Base-by-base conservation (phyloP, 306 rosid species). In the Citrullus colocynthis region DNA sequence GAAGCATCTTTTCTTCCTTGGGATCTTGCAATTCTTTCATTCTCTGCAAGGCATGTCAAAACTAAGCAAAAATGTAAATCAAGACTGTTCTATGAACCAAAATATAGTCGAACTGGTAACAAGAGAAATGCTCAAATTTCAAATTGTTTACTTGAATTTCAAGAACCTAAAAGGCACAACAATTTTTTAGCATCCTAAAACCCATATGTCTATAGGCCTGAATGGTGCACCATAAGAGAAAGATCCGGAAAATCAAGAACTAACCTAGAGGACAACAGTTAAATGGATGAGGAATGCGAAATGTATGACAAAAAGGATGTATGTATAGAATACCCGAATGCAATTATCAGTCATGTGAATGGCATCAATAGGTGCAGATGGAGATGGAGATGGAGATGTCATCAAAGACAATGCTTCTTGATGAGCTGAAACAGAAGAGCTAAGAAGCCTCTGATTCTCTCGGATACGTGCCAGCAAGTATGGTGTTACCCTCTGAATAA, bases 1-100 rank as follows among this genome's bases (percentile, higher is more conserved):
- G 96, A 67, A 95, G 97, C 88, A 88, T 49, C 88, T 85, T 95
- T 32, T 65, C 83, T 36, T 81, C 84, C 1, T 24, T 42, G 13
- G 86, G 76, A 32, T 85, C 87, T 83, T 87, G 88, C 21, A 95
- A 74, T 71, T 95, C 92, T 78, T 89, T 92, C 88, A 95, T 84
- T 87, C 88, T 87, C 99, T 92, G 93, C 42, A 55, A 54, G 64
- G 56, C 61, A 80, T 60, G 45, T 24, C 81, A 32, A 48, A 62
- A 63, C 36, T 21, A 60, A 78, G 78, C 49, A 20, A 36, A 67
- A 61, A 65, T 75, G 16, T 82, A 24, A 70, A 70, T 45, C 37
- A 28, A 9, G 20, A 48, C 57, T 41, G 78, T 45, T 41, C 1
- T 21, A 49, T 20, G 49, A 59, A 56, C 37, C 44, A 16, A 24